phyloP scores from a whole-genome alignment of 2,329 filamentous ascomycete species.

The Tolypocladium tundrense region DNA sequence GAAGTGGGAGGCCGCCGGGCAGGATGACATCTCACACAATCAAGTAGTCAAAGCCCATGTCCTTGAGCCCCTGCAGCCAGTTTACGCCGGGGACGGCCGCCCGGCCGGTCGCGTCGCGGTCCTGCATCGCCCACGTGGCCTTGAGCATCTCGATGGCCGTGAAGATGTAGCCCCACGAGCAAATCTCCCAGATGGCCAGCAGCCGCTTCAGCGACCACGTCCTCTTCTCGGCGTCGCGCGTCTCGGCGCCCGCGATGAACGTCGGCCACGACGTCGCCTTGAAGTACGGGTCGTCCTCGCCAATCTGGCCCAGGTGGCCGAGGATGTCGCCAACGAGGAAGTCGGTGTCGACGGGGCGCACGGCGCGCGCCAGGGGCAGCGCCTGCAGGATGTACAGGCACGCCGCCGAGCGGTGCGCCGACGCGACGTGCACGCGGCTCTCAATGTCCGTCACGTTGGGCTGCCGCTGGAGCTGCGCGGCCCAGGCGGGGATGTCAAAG shows the following conservation, averaged over 20 bases:
- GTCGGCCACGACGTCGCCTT: conserved; percentile 51
- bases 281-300: conserved; percentile 39
- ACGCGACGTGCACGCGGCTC: conserved; percentile 31
- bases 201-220: conserved; percentile 41
- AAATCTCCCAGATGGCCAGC: conserved; percentile 31
- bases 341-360: conserved; percentile 27
- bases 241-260: conserved; percentile 47
- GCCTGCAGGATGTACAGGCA: conserved; percentile 36
- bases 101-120: conserved; percentile 13
- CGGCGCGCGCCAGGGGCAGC: conserved; percentile 25
- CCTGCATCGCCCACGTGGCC: conserved; percentile 35
- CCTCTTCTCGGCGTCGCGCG: conserved; percentile 32
- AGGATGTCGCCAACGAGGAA: conserved; percentile 40
- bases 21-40: conserved; percentile 24
- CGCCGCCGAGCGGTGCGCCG: conserved; percentile 34
- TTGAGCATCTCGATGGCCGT: conserved; percentile 38
- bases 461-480: conserved; percentile 23
- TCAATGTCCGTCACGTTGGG: conserved; percentile 27
- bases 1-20: background rate
- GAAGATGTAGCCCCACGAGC: conserved; percentile 41
- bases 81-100: conserved; percentile 13
- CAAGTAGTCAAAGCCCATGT: conserved; percentile 33
- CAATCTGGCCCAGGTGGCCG: conserved; percentile 37
- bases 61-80: conserved; percentile 33
- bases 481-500: conserved; percentile 34